A percentile compares a stretch with the other conserved stretches of the same genome.
These are phyloP conservation scores for Fusarium sambucinum DNA, from an alignment of 2,329 filamentous ascomycete species.

Conservation along the genomic window DNA sequence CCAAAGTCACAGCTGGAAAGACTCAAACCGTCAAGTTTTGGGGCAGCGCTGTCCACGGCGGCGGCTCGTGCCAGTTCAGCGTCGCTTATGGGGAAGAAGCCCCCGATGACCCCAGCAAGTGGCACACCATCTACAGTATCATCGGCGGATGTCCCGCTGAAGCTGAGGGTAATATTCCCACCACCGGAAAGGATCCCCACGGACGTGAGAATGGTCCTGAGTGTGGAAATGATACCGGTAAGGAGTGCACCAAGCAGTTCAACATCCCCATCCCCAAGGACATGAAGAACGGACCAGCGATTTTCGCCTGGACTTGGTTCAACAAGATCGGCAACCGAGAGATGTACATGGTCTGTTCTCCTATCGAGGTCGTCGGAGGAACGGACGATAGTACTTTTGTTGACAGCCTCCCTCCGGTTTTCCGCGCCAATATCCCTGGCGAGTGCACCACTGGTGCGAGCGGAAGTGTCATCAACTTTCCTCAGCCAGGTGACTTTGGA, in stretches of 20 bases:
- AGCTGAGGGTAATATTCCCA: constrained; percentile 36
- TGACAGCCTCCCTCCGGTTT: constrained; percentile 38
- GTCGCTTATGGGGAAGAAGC: constrained; percentile 42
- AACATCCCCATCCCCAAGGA: constrained; percentile 46
- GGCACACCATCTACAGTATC: constrained; percentile 46
- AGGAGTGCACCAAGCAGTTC: constrained; percentile 45
- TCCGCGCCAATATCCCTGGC: constrained; percentile 46
- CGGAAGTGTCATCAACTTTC: constrained; percentile 42
- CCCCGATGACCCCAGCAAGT: constrained; percentile 31
- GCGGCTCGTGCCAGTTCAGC: constrained; percentile 47
- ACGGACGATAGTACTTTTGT: constrained; percentile 45
- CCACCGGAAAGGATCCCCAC: constrained; percentile 25
- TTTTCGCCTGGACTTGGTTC: constrained; percentile 84
- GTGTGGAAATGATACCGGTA: constrained; percentile 41
- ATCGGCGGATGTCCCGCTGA: constrained; percentile 46
- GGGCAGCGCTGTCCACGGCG: constrained; percentile 48
- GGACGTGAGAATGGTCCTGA: constrained; percentile 39
- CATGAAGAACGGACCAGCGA: constrained; percentile 62
- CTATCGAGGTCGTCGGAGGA: constrained; percentile 68
- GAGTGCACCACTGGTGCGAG: constrained; percentile 41
- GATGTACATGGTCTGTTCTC: constrained; percentile 89
- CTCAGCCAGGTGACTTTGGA: constrained; percentile 43
- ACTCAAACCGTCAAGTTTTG: constrained; percentile 45
- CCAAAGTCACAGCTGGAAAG: constrained; percentile 41
- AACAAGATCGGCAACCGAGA: constrained; percentile 82